A percentile compares a stretch with the other conserved stretches of the same genome.
phyloP scores from a whole-genome alignment of 108 stramenopile genomes.

The Pseudonitzschia multiseries region DNA sequence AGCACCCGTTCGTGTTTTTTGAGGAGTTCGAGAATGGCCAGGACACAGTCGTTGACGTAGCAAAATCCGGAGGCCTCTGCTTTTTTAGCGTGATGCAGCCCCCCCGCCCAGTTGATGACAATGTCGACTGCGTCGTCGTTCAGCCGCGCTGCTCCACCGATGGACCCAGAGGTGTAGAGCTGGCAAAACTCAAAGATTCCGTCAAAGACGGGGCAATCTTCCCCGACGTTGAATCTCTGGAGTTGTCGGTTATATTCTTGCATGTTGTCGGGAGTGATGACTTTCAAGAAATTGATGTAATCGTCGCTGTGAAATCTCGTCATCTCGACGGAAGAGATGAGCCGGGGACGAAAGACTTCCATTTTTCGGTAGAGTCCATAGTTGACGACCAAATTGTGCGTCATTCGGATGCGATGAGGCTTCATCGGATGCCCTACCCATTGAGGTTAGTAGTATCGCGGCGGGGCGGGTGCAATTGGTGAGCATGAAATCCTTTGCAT shows the following conservation, averaged over 20 bases:
- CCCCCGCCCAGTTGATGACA: conserved; percentile 96
- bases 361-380: conserved; percentile 96
- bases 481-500: no score
- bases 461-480: conserved; percentile 79
- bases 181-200: conserved; percentile 94
- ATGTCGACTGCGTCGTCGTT: conserved; percentile 88
- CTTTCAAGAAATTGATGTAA: conserved; percentile 87
- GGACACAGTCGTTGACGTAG: conserved; percentile 94
- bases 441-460: no score
- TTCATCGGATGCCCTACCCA: conserved; percentile 97
- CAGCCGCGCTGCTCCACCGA: conserved; percentile 94
- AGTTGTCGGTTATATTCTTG: conserved; percentile 58
- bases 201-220: conserved; percentile 98
- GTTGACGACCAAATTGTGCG: conserved; percentile 92
- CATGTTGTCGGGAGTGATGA: conserved; percentile 85
- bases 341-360: conserved; percentile 93
- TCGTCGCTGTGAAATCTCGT: conserved; percentile 89
- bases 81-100: conserved; percentile 98
- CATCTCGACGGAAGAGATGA: conserved; percentile 84
- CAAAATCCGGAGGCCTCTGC: conserved; percentile 91
- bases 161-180: conserved; percentile 85
- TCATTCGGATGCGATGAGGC: conserved; percentile 92
- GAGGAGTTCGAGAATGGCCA: conserved; percentile 96
- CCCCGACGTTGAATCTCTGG: conserved; percentile 91
- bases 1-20: conserved; percentile 96